Evolutionary conservation across 202 grass and related monocot genomes (phyloP).

Genomic region (Bolboschoenoplectus hybrid): DNA sequence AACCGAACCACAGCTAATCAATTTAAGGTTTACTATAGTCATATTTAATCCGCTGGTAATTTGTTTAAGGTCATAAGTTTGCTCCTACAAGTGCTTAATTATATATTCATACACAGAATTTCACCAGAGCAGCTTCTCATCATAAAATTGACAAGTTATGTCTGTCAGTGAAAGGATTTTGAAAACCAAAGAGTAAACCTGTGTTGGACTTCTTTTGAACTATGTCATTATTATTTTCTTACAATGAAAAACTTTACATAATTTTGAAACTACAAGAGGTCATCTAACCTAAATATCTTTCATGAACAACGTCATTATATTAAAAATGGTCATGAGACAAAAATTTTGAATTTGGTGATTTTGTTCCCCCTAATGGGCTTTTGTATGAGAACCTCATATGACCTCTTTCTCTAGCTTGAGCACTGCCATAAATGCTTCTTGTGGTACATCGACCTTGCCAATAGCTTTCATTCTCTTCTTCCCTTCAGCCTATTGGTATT

Average conservation of each 20-base stretch:
- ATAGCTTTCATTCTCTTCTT: conserved; percentile 99
- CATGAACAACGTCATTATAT: background rate
- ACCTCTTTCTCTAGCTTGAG: conserved; percentile 96
- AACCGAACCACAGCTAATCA: background rate
- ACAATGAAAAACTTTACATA: background rate
- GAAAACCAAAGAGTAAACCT: background rate
- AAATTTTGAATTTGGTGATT: background rate
- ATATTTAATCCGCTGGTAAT: background rate
- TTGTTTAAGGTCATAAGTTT: background rate
- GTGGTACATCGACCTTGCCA: conserved; percentile 92
- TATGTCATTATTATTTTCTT: background rate
- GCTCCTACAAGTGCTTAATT: background rate
- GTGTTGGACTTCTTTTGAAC: background rate
- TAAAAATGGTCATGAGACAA: background rate
- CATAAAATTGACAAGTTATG: background rate
- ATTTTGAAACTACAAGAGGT: background rate
- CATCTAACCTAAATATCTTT: conserved; percentile 19
- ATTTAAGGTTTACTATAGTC: background rate
- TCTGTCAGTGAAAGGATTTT: background rate
- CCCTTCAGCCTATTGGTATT: conserved; percentile 76
- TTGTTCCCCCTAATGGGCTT: background rate
- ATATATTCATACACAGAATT: background rate
- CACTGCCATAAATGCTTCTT: conserved; percentile 99
- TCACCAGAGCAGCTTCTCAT: background rate
- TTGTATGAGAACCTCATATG: conserved; percentile 48